These are phyloP conservation scores for Suillus weaverae DNA, from an alignment of 768 basidiomycete species.

Conservation along the genomic window DNA sequence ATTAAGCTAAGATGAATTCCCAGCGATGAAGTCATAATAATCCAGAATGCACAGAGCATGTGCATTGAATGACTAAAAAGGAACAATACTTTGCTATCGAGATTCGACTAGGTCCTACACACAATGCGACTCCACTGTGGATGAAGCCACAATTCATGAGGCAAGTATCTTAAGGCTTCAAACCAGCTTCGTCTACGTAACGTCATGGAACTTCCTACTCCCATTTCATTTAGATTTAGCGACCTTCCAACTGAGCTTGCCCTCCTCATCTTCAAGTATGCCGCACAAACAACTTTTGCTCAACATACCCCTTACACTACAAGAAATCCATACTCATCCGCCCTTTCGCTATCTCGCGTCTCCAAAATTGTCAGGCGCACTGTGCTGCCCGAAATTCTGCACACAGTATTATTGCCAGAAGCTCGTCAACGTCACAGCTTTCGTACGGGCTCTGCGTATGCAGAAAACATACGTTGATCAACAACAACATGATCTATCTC, in stretches of 20 bases:
- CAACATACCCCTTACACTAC: neutral
- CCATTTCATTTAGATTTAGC: slow-evolving; percentile 19
- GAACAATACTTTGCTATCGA: no score
- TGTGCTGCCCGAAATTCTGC: slow-evolving; percentile 37
- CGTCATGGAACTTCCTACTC: neutral
- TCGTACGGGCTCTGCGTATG: slow-evolving; percentile 33
- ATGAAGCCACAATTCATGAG: neutral
- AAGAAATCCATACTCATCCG: slow-evolving; percentile 21
- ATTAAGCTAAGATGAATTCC: no score
- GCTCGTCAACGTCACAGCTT: slow-evolving; percentile 8
- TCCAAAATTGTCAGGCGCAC: slow-evolving; percentile 32
- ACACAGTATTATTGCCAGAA: neutral
- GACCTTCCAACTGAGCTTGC: slow-evolving; percentile 36
- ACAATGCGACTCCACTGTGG: neutral
- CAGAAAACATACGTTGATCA: slow-evolving; percentile 19
- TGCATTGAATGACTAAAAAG: no score
- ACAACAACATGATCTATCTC: slow-evolving; percentile 25
- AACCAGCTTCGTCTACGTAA: neutral
- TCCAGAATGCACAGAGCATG: no score
- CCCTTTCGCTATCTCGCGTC: slow-evolving; percentile 34
- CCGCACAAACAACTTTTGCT: slow-evolving; percentile 25
- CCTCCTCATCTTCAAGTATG: slow-evolving; percentile 35
- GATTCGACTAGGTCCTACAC: no score
- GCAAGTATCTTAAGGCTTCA: neutral
- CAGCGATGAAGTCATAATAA: no score